Base-by-base conservation (phyloP, 805 yeast genomes). In the Wickerhamiella shivajii region DNA sequence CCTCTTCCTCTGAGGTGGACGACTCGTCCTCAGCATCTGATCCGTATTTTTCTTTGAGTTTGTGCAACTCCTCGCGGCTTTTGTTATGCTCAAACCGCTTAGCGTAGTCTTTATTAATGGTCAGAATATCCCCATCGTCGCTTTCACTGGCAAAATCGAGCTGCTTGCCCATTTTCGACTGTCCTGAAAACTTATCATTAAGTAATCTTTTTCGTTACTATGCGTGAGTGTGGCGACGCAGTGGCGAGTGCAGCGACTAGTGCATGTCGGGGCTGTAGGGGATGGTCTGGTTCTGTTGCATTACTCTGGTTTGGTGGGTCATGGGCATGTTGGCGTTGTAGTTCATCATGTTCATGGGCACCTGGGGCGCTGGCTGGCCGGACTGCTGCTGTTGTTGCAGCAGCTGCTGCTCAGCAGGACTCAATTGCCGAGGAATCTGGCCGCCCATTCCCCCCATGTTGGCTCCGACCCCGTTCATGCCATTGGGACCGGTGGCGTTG, bases 1-100 rank as follows among this genome's bases (percentile, higher is more conserved):
- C 98, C 56, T 87, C 98, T 3, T 74, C 83, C 50, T 81, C 93
- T 20, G 52, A 50, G 3, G 44, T 49, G 9, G 56, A 39, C n/a
- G 63, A 56, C 12, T 60, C 60, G 5, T 57, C 56, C 2, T 52
- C 61, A 2, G 37, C 50, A 11, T 49, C 40, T 13, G 43, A 35
- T n/a, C 46, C 51, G 40, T 37, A 45, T 43, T 40, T 48, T 33
- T 39, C 46, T 30, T 49, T 37, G 19, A 46, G 38, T 31, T 51
- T 34, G 22, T 43, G 46, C 17, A 37, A 41, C 31, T 44, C 54
- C 27, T 49, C 55, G 23, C 58, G 47, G 40, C 47, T 50, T 36
- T 55, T 55, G 31, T 52, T 52, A 30, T 51, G 45, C 29, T 49
- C 47, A 34, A 44, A 44, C 29, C 52, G 43, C 29, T 39, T 42